Evolutionary conservation across 345 rosid species (phyloP).

Genomic region (Boechera retrofracta): DNA sequence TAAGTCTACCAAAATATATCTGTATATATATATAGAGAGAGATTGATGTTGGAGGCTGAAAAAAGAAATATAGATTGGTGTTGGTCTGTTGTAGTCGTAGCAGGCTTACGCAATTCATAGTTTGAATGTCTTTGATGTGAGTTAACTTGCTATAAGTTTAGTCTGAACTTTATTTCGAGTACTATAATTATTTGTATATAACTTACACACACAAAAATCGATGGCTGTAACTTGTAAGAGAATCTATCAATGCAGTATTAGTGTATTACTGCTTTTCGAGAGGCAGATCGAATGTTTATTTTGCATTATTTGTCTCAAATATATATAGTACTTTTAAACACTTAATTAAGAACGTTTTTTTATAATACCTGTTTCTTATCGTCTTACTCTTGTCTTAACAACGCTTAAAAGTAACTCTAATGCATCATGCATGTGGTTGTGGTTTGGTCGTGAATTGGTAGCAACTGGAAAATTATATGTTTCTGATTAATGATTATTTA

Average conservation of each 20-base stretch:
- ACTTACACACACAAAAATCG: too few relatives aligned
- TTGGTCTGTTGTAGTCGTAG: not conserved
- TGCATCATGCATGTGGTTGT: not conserved
- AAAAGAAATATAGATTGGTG: not conserved
- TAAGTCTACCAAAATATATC: not conserved
- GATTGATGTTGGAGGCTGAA: not conserved
- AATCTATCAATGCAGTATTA: too few relatives aligned
- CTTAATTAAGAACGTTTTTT: too few relatives aligned
- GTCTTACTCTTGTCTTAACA: too few relatives aligned
- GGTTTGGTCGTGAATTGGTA: not conserved
- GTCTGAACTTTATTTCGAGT: not conserved
- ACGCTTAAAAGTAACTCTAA: not conserved
- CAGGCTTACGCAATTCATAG: not conserved
- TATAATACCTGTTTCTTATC: too few relatives aligned
- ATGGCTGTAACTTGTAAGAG: too few relatives aligned
- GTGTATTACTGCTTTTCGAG: too few relatives aligned
- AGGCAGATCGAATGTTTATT: too few relatives aligned
- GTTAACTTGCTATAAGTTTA: not conserved
- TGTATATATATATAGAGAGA: not conserved
- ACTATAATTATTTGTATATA: too few relatives aligned
- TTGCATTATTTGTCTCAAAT: too few relatives aligned
- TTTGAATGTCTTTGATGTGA: not conserved
- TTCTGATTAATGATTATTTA: not conserved
- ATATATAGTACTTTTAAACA: too few relatives aligned
- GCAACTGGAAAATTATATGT: not conserved